Base-by-base conservation (phyloP, 2,329 filamentous ascomycete species). In the Bipolaris oryzae region DNA sequence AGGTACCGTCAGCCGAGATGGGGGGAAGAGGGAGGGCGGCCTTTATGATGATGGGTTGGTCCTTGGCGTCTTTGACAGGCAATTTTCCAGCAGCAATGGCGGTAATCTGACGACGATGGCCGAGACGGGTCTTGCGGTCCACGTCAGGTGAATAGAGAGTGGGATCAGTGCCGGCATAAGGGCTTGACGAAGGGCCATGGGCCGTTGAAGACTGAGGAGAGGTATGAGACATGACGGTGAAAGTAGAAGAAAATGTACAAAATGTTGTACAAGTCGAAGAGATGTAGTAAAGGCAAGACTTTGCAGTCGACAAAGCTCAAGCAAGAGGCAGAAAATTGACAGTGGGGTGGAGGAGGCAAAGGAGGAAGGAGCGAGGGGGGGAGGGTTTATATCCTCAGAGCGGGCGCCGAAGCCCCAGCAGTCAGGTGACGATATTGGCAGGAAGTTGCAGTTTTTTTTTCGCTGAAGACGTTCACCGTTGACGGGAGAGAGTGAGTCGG, bases 71-170 rank as follows among this genome's bases (percentile, higher is more conserved):
- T 43, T 54, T 57, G 34, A 51, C 41, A 15, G 43, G 28, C 10
- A 60, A 53, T 21, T 53, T 38, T 35, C 57, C 54, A 15, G 52
- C 33, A 21, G 53, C 57, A 21, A 58, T 55, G 34, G 62, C 55
- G 6, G 55, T 62, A 33, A 59, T 48, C 53, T 62, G 64, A 45
- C 55, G 52, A 47, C 47, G 58, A n/a, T 66, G 58, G 34, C 44
- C 51, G 25, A 57, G 46, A 37, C 50, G 45, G 43, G 52, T 31
- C 53, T 64, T 61, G 51, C 69, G 69, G 21, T 57, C 54, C 3
- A 60, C 25, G 31, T 71, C 68, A 35, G 69, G 70, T 10, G 70
- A 71, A 63, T 72, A 71, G 6, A 66, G 54, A 9, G 71, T 71
- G 6, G 63, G 64, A 21, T 74, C 67, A 13, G 70, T 73, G 43